Conservation (phyloP, 768 basidiomycete species). For the Hypholoma sublateritium region DNA sequence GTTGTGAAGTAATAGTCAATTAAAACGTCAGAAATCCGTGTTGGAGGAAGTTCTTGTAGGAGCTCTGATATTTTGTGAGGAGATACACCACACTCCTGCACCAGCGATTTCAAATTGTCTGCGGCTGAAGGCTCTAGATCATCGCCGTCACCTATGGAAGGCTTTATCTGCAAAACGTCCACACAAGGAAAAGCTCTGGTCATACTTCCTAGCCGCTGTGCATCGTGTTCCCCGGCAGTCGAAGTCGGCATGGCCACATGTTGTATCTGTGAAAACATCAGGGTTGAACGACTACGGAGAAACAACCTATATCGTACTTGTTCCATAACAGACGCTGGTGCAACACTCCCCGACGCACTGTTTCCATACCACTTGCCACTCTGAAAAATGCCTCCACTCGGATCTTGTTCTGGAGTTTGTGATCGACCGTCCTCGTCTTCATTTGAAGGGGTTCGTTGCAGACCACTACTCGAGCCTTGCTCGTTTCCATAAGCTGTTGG, state of each 20-base stretch:
- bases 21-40: slow-evolving; percentile 70
- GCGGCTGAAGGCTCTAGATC: slow-evolving; percentile 59
- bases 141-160: slow-evolving; percentile 32
- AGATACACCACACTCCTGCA: slow-evolving; percentile 90
- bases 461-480: slow-evolving; percentile 26
- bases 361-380: slow-evolving; percentile 87
- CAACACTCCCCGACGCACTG: slow-evolving; percentile 81
- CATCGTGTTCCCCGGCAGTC: slow-evolving; percentile 18
- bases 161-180: slow-evolving; percentile 5
- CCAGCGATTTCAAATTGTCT: slow-evolving; percentile 81
- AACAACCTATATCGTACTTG: slow-evolving; percentile 45
- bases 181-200: slow-evolving; percentile 8
- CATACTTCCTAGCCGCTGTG: slow-evolving; percentile 2
- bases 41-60: slow-evolving; percentile 83
- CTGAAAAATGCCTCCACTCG: slow-evolving; percentile 74
- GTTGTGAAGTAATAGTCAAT: slow-evolving; percentile 80
- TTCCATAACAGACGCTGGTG: slow-evolving; percentile 75
- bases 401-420: slow-evolving; percentile 77
- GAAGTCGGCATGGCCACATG: slow-evolving; percentile 47
- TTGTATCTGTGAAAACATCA: slow-evolving; percentile 40
- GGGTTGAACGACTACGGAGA: not conserved
- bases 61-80: slow-evolving; percentile 91
- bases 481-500: slow-evolving; percentile 32
- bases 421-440: slow-evolving; percentile 69
- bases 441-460: slow-evolving; percentile 49